Conservation (phyloP, 1,139 yeast genomes). For the Geotrichum restrictum region DNA sequence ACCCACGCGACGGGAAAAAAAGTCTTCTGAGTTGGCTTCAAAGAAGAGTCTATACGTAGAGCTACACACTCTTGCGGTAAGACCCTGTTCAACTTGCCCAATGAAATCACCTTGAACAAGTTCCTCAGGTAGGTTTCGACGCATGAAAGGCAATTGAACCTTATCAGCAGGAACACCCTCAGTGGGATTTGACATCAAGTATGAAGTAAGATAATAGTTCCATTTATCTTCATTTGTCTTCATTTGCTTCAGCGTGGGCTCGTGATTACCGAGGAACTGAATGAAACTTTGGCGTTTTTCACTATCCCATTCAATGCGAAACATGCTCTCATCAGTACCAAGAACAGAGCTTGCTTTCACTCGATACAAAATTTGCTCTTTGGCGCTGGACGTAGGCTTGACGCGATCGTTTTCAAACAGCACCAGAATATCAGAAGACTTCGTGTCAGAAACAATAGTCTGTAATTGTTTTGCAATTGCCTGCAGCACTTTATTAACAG, state of each 20-base stretch:
- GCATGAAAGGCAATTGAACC: constrained; percentile 69
- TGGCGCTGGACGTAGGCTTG: constrained; percentile 54
- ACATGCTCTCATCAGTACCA: constrained; percentile 86
- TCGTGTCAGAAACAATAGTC: constrained; percentile 67
- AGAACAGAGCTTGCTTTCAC: constrained; percentile 79
- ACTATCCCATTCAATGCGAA: constrained; percentile 72
- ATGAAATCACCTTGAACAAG: constrained; percentile 23
- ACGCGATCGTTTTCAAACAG: constrained; percentile 79
- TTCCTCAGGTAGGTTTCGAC: constrained; percentile 40
- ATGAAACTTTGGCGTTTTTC: constrained; percentile 54
- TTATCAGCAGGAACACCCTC: constrained; percentile 88
- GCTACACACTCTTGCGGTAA: constrained; percentile 75
- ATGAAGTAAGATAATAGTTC: constrained; percentile 89
- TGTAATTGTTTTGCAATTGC: constrained; percentile 88
- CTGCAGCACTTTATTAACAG: constrained; percentile 89
- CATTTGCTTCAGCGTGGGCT: constrained; percentile 76
- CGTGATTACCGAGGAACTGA: constrained; percentile 83
- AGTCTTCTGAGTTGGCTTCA: constrained; percentile 78
- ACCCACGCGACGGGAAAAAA: constrained; percentile 47
- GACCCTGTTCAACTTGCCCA: constrained; percentile 54
- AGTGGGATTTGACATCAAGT: constrained; percentile 92
- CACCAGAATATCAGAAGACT: constrained; percentile 73
- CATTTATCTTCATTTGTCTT: constrained; percentile 74
- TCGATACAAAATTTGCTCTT: constrained; percentile 85
- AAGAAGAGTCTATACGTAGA: constrained; percentile 77